These are phyloP conservation scores for Choricystis sp. DNA, from an alignment of 139 green algal genomes.

Conservation along the genomic window DNA sequence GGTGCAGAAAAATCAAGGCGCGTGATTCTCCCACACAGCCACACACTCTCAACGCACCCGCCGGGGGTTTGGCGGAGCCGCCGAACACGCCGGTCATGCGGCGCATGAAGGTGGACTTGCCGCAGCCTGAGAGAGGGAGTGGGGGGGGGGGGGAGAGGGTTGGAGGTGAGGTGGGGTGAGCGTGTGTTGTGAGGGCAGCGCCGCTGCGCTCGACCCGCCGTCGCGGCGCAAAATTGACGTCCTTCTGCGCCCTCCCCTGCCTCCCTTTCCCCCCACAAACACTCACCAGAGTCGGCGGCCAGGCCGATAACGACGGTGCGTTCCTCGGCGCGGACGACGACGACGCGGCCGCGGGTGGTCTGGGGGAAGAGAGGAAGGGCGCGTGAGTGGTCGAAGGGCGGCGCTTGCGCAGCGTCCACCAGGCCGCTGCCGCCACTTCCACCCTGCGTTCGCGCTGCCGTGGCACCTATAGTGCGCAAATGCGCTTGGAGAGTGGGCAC, in stretches of 20 bases:
- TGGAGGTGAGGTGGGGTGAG: background rate
- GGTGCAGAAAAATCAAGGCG: constrained; percentile 1
- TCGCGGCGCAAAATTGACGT: background rate
- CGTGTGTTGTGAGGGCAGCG: background rate
- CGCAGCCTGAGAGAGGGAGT: too few species aligned
- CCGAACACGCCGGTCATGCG: constrained; percentile 96
- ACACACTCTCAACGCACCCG: constrained; percentile 26
- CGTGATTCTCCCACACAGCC: background rate
- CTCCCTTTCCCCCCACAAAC: too few species aligned
- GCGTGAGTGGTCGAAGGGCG: background rate
- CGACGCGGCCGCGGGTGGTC: constrained; percentile 15
- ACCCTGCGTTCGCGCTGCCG: too few species aligned
- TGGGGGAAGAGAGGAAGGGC: background rate
- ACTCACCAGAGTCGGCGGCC: constrained; percentile 89
- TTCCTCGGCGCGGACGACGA: constrained; percentile 25
- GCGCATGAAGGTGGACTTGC: constrained; percentile 99
- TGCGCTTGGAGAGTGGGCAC: too few species aligned
- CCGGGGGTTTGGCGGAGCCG: constrained; percentile 70
- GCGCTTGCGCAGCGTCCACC: too few species aligned
- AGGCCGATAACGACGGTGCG: constrained; percentile 89
- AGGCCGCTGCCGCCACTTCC: too few species aligned
- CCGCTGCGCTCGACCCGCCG: background rate
- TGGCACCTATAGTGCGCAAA: too few species aligned
- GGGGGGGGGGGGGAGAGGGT: constrained; percentile 15
- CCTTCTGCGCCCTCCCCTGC: background rate